phyloP scores from a whole-genome alignment of 345 rosid genomes.

The Gossypium turneri region DNA sequence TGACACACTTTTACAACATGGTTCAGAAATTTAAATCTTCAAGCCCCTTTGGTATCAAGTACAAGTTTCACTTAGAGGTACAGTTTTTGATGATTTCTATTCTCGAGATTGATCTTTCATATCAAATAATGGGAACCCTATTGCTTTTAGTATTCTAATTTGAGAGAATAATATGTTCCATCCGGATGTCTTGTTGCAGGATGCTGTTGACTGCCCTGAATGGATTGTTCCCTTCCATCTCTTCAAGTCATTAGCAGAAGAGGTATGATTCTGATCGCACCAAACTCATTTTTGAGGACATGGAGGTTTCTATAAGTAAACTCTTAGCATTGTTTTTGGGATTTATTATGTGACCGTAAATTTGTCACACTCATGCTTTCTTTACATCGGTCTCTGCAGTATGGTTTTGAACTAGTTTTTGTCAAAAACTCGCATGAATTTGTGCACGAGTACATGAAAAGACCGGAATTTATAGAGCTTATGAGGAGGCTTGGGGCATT shows the following conservation, averaged over 20 bases:
- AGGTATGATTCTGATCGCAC: constrained; percentile 39
- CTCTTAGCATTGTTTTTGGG: background rate
- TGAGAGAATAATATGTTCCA: background rate
- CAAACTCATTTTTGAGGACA: background rate
- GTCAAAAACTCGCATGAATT: constrained; percentile 94
- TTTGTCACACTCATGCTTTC: background rate
- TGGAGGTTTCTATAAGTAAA: background rate
- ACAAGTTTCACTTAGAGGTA: constrained; percentile 95
- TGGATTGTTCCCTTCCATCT: constrained; percentile 94
- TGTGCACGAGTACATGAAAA: constrained; percentile 76
- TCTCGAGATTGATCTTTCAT: background rate
- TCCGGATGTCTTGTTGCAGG: constrained; percentile 43
- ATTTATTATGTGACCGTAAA: background rate
- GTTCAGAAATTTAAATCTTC: constrained; percentile 81
- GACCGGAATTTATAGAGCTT: constrained; percentile 65
- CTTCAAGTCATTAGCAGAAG: constrained; percentile 89
- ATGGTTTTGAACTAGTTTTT: constrained; percentile 77
- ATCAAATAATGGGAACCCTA: background rate
- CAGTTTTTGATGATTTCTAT: background rate
- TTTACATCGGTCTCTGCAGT: constrained; percentile 38
- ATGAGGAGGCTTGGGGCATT: constrained; percentile 93
- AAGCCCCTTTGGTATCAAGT: constrained; percentile 75
- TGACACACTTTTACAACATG: constrained; percentile 23
- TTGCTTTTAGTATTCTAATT: background rate
- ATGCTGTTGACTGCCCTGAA: constrained; percentile 98